Conservation (phyloP, 176 grass and related monocot genomes). For the Urochloa ruziziensis region DNA sequence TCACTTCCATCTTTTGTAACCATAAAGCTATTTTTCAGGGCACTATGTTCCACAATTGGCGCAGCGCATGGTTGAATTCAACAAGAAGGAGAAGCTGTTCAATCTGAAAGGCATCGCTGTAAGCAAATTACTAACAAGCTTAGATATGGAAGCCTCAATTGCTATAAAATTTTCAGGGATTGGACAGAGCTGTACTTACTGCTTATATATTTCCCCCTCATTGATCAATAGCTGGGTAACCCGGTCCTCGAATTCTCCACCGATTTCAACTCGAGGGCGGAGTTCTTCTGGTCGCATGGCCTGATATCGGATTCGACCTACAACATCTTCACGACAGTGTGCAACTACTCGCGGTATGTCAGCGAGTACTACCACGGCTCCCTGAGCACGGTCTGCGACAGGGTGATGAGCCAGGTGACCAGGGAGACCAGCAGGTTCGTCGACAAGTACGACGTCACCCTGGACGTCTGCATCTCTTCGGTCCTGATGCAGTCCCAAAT, state of each 20-base stretch:
- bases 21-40: slow-evolving; percentile 28
- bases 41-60: slow-evolving; percentile 91
- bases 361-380: slow-evolving; percentile 84
- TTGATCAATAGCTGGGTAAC: slow-evolving; percentile 59
- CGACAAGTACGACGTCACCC: slow-evolving; percentile 92
- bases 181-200: neutral
- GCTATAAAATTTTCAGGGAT: neutral
- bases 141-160: neutral
- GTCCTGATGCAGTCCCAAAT: slow-evolving; percentile 67
- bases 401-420: slow-evolving; percentile 83
- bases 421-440: slow-evolving; percentile 89
- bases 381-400: slow-evolving; percentile 58
- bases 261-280: slow-evolving; percentile 95
- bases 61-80: slow-evolving; percentile 76
- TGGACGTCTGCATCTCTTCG: slow-evolving; percentile 84
- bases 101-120: slow-evolving; percentile 98
- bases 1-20: neutral
- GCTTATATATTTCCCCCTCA: no score
- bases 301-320: slow-evolving; percentile 94
- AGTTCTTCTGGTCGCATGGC: slow-evolving; percentile 98
- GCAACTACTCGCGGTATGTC: slow-evolving; percentile 92
- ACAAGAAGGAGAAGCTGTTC: slow-evolving; percentile 74
- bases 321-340: slow-evolving; percentile 63
- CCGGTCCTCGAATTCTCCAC: slow-evolving; percentile 92
- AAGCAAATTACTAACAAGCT: slow-evolving; percentile 33